These are phyloP conservation scores for Bipolaris zeicola DNA, from an alignment of 2,329 filamentous ascomycete genomes.

Conservation along the genomic window DNA sequence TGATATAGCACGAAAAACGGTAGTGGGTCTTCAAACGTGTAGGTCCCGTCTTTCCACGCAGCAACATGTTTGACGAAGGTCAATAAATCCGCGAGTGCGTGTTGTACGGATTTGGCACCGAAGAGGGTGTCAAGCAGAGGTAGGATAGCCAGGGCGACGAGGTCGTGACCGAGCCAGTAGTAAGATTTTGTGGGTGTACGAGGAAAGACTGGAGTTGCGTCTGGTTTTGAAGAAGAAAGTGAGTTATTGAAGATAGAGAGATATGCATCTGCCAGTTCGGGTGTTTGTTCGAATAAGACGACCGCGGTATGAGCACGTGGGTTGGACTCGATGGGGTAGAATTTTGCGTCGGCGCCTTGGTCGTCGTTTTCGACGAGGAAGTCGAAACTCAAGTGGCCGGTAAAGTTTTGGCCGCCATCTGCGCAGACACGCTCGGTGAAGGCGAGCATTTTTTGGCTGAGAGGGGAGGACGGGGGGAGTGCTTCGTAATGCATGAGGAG, in stretches of 20 bases:
- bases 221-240: background rate
- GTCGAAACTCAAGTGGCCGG: slow-evolving; percentile 75
- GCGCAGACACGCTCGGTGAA: slow-evolving; percentile 67
- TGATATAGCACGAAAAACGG: slow-evolving; percentile 60
- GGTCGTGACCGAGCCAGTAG: slow-evolving; percentile 73
- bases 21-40: slow-evolving; percentile 55
- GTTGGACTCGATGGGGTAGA: slow-evolving; percentile 75
- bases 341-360: slow-evolving; percentile 41
- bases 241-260: slow-evolving; percentile 28
- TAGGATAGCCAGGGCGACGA: slow-evolving; percentile 57
- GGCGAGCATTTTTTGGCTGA: slow-evolving; percentile 65
- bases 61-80: slow-evolving; percentile 52
- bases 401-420: slow-evolving; percentile 59
- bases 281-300: slow-evolving; percentile 59
- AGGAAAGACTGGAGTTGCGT: slow-evolving; percentile 22
- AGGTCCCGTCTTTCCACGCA: slow-evolving; percentile 58
- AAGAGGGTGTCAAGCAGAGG: slow-evolving; percentile 39
- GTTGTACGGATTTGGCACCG: slow-evolving; percentile 21
- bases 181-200: slow-evolving; percentile 42
- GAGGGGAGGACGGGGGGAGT: slow-evolving; percentile 59
- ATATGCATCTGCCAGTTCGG: slow-evolving; percentile 38
- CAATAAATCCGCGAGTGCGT: slow-evolving; percentile 30
- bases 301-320: slow-evolving; percentile 72
- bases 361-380: slow-evolving; percentile 63
- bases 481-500: slow-evolving; percentile 70